These are phyloP conservation scores for Arabidopsis hybrid DNA, from an alignment of 441 rosid genomes.

Conservation along the genomic window DNA sequence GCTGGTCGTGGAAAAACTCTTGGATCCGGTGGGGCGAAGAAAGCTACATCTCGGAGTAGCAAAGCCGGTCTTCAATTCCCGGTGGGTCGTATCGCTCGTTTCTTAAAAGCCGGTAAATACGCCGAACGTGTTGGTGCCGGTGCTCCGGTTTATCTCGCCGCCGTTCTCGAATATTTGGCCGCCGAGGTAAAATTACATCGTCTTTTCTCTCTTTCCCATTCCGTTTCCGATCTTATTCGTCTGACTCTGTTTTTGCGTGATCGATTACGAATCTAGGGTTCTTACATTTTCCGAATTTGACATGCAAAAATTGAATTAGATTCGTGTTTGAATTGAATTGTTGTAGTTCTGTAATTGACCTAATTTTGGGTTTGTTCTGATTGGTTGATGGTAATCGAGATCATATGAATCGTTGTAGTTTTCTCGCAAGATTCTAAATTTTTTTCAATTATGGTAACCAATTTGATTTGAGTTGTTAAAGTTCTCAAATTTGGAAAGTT, in stretches of 20 bases:
- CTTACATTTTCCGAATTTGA: not conserved
- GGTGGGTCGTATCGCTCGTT: constrained; percentile 93
- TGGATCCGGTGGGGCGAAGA: constrained; percentile 85
- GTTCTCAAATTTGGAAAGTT: not conserved
- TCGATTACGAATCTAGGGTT: constrained; percentile 42
- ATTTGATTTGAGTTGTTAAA: not conserved
- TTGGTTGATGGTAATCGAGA: not conserved
- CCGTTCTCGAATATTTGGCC: constrained; percentile 90
- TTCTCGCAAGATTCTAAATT: too few species aligned
- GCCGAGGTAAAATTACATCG: constrained; percentile 63
- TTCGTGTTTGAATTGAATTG: not conserved
- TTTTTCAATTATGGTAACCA: not conserved
- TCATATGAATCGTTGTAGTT: not conserved
- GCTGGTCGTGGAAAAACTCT: constrained; percentile 94
- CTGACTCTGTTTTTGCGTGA: constrained; percentile 1
- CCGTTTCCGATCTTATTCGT: not conserved
- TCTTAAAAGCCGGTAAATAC: constrained; percentile 95
- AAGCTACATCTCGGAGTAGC: constrained; percentile 95
- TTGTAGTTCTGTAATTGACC: not conserved
- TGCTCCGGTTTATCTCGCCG: constrained; percentile 96
- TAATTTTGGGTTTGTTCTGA: not conserved
- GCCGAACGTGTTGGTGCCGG: constrained; percentile 99
- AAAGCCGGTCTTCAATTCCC: constrained; percentile 97
- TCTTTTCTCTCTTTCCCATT: not conserved
- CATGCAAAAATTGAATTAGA: not conserved